Evolutionary conservation across 768 basidiomycete species (phyloP), one percentile per base, ranked within the genome.

Genomic region (Nidularia sp.): DNA sequence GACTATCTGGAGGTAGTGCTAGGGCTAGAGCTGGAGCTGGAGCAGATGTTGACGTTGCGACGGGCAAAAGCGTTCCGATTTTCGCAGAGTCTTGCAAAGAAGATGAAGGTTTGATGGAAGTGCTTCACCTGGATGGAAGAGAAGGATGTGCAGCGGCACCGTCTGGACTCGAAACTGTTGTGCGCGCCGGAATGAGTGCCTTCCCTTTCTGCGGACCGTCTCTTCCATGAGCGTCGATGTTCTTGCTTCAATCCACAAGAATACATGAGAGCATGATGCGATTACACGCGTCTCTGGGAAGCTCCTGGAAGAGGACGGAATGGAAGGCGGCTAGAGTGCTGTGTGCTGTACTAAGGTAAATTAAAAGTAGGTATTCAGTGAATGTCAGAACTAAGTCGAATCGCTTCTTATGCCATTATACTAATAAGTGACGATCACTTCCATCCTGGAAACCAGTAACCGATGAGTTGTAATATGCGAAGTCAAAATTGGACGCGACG

Each of bases 201-300:
- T 93, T 93, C 54, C 89, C 90, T 67, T 92, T 92, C 69, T 89
- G 84, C 1, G 90, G 4, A 87, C 79, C 83, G 93, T 84, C 47
- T 79, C 85, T 53, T 82, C 77, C 0, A 89, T 94, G 35, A 94
- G 75, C 10, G 87, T 77, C 10, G 74, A 68, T 0, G 85, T 80
- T 29, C 89, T 84, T 52, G 67, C 67, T 70, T 95, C 92, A 46
- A 94, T 86, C 88, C 91, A 95, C 3, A 85, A 85, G 70, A 94
- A 93, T 22, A 95, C 81, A 56, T 88, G 85, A 7, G 90, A 90
- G 62, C 93, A 94, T 13, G 90, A 92, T 1, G 74, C 67, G 55
- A 95, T 88, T 5, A 93, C 93, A 56, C 93, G 90, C 0, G 83
- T 84, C 66, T 95, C 93, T 48, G n/a, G 94, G 73, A 15, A 95